These are phyloP conservation scores for Fraxinus pennsylvanica DNA, from an alignment of 257 asterid genomes.

Conservation along the genomic window DNA sequence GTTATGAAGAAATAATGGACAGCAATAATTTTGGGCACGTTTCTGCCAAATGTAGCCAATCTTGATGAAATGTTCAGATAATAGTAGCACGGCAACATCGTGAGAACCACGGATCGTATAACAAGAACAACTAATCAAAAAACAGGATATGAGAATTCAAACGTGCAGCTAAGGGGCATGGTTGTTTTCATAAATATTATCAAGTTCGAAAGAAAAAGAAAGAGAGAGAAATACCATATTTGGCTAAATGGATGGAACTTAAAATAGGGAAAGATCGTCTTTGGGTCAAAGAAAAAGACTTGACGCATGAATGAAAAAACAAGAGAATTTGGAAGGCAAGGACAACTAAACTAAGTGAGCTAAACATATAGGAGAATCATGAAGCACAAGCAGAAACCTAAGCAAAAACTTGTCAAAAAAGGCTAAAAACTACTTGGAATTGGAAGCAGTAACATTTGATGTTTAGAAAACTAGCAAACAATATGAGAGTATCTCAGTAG, in stretches of 20 bases:
- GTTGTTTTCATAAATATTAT: too few relatives aligned
- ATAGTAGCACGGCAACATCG: too few relatives aligned
- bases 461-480: background rate
- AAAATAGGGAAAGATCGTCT: background rate
- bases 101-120: background rate
- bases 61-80: too few relatives aligned
- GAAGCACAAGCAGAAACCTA: background rate
- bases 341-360: background rate
- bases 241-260: background rate
- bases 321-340: background rate
- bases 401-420: background rate
- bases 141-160: background rate
- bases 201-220: too few relatives aligned
- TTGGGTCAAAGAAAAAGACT: background rate
- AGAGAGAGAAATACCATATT: background rate
- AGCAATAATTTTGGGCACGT: background rate
- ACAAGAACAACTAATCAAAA: background rate
- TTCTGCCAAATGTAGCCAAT: too few relatives aligned
- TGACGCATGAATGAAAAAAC: background rate
- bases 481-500: background rate
- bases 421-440: background rate
- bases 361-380: background rate
- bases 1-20: background rate
- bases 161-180: background rate
- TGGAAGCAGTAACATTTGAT: background rate